These are phyloP conservation scores for Blepharisma japonicum DNA, from an alignment of 73 alveolate species.

Conservation along the genomic window DNA sequence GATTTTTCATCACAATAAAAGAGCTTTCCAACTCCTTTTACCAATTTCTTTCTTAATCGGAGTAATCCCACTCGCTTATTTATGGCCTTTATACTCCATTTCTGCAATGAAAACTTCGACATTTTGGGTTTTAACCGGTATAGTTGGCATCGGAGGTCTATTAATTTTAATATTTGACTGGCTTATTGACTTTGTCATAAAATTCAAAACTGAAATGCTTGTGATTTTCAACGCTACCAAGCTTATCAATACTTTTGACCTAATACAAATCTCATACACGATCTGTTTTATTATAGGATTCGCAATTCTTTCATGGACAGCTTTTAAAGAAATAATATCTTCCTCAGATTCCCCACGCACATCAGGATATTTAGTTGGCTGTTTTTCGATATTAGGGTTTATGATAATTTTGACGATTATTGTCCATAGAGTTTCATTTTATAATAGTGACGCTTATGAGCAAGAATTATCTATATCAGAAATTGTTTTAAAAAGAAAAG, in stretches of 20 bases:
- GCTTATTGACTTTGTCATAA: not conserved
- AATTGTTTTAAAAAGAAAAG: not conserved
- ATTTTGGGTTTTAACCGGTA: not conserved
- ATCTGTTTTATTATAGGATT: not conserved
- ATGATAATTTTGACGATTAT: not conserved
- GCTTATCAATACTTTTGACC: not conserved
- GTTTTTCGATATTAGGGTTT: not conserved
- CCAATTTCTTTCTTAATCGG: not conserved
- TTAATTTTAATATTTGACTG: not conserved
- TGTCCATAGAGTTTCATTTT: slow-evolving; percentile 3
- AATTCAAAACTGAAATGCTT: not conserved
- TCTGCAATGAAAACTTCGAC: slow-evolving; percentile 6
- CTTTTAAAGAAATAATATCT: not conserved
- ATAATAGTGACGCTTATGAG: not conserved
- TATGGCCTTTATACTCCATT: slow-evolving; percentile 11
- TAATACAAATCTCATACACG: not conserved
- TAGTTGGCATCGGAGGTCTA: not conserved
- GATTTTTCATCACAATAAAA: not conserved
- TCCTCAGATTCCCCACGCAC: not conserved
- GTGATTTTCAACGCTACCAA: not conserved
- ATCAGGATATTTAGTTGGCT: not conserved
- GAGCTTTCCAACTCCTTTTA: not conserved
- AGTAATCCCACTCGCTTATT: not conserved
- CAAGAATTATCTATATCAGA: not conserved
- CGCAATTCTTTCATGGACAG: not conserved